These are phyloP conservation scores for Fagopyrum homotropicum DNA, from an alignment of 148 eudicot species.

Conservation along the genomic window DNA sequence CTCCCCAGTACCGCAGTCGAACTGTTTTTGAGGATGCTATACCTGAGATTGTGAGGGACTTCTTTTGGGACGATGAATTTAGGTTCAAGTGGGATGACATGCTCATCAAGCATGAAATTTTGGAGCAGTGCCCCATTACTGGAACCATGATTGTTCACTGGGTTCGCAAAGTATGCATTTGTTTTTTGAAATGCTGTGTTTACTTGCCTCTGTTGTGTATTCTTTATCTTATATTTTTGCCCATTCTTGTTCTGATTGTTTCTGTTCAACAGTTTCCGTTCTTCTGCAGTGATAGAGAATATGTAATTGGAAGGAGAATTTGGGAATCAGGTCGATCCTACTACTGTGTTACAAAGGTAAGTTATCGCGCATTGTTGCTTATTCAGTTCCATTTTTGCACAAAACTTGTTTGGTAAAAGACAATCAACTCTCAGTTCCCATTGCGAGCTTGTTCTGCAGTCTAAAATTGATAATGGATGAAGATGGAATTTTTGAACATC, in stretches of 20 bases:
- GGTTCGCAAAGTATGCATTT: conserved; percentile 61
- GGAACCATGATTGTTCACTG: conserved; percentile 90
- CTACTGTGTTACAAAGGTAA: conserved; percentile 93
- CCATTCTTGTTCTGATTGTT: conserved; percentile 5
- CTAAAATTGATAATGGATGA: not conserved
- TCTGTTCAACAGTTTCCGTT: conserved; percentile 68
- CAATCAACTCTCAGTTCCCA: not conserved
- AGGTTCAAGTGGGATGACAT: conserved; percentile 85
- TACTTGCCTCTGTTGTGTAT: not conserved
- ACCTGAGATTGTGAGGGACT: conserved; percentile 88
- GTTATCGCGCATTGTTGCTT: not conserved
- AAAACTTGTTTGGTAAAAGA: not conserved
- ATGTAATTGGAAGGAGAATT: conserved; percentile 77
- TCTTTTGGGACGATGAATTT: conserved; percentile 95
- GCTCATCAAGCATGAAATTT: conserved; percentile 49
- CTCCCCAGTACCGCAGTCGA: conserved; percentile 91
- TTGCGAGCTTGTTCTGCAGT: not conserved
- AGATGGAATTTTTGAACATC: not conserved
- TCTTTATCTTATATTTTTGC: not conserved
- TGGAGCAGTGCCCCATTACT: conserved; percentile 62
- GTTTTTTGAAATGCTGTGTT: not conserved
- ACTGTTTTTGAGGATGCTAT: conserved; percentile 91
- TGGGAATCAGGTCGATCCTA: conserved; percentile 77
- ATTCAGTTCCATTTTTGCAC: not conserved
- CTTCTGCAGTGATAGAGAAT: conserved; percentile 96